Evolutionary conservation across 73 alveolate species (phyloP).

Genomic region (Chromera velia): DNA sequence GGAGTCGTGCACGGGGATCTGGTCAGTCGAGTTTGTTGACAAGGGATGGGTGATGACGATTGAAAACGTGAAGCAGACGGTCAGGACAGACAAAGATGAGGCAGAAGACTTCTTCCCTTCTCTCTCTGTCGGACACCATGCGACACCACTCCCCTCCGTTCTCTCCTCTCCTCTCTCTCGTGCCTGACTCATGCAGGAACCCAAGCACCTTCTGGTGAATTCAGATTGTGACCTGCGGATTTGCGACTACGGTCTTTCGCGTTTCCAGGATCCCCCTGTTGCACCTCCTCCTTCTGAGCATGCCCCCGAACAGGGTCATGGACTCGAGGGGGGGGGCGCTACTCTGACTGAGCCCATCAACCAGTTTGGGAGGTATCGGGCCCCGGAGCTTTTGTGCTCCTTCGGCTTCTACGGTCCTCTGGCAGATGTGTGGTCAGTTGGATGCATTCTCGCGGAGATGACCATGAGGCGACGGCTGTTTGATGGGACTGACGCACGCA

Average conservation of each 20-base stretch:
- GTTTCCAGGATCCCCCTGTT: no score
- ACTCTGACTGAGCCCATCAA: not conserved
- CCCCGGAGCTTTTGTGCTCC: slow-evolving; percentile 21
- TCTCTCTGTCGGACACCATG: not conserved
- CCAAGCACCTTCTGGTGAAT: slow-evolving; percentile 68
- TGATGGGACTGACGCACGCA: slow-evolving; percentile 60
- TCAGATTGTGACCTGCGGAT: slow-evolving; percentile 76
- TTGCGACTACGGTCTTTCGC: slow-evolving; percentile 75
- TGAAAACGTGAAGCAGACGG: not conserved
- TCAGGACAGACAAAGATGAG: not conserved
- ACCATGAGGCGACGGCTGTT: slow-evolving; percentile 35
- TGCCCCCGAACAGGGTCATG: no score
- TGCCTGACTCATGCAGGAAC: slow-evolving; percentile 51
- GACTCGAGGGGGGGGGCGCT: no score
- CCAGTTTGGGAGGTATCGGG: slow-evolving; percentile 33
- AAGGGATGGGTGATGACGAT: no score
- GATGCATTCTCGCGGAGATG: slow-evolving; percentile 48
- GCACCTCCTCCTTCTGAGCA: no score
- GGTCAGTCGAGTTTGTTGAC: no score
- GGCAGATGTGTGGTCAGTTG: slow-evolving; percentile 27
- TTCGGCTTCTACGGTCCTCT: not conserved
- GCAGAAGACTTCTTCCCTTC: not conserved
- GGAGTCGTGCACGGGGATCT: slow-evolving; percentile 28
- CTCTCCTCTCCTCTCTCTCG: no score
- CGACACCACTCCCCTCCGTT: no score